Conservation (phyloP, 2,329 filamentous ascomycete genomes). For the Fusarium sp. region DNA sequence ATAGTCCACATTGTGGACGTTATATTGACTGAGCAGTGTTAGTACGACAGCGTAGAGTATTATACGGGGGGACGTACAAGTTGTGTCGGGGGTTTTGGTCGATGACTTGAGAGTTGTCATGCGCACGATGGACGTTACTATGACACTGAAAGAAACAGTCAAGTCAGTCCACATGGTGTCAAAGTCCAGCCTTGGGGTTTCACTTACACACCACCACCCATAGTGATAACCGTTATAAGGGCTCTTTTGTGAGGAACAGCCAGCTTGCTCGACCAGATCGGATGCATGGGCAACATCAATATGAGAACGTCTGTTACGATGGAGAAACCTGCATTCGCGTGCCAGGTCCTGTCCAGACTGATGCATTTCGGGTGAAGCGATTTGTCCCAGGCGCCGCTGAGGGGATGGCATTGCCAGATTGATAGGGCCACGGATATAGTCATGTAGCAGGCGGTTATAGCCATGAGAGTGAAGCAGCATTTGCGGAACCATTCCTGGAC, state of each 20-base stretch:
- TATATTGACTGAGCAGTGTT: slow-evolving; percentile 48
- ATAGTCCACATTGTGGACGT: slow-evolving; percentile 56
- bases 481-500: slow-evolving; percentile 60
- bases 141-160: slow-evolving; percentile 45
- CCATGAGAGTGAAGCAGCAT: slow-evolving; percentile 57
- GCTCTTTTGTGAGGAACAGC: slow-evolving; percentile 56
- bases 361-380: slow-evolving; percentile 59
- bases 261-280: slow-evolving; percentile 61
- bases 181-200: not conserved
- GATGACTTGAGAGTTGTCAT: slow-evolving; percentile 57
- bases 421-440: slow-evolving; percentile 59
- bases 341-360: slow-evolving; percentile 61
- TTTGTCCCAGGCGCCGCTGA: slow-evolving; percentile 61
- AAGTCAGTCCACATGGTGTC: slow-evolving; percentile 2
- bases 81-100: slow-evolving; percentile 54
- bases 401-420: slow-evolving; percentile 64
- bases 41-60: not conserved
- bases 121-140: slow-evolving; percentile 58
- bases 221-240: slow-evolving; percentile 57
- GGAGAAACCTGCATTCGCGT: slow-evolving; percentile 62
- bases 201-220: slow-evolving; percentile 60
- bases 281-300: slow-evolving; percentile 60
- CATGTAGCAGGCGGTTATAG: slow-evolving; percentile 60
- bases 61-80: slow-evolving; percentile 46
- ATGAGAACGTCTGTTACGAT: slow-evolving; percentile 62